Evolutionary conservation across 371 early-diverging fungal genomes (phyloP), one percentile per base, ranked within the genome.

Genomic region (Batkoa obscura): DNA sequence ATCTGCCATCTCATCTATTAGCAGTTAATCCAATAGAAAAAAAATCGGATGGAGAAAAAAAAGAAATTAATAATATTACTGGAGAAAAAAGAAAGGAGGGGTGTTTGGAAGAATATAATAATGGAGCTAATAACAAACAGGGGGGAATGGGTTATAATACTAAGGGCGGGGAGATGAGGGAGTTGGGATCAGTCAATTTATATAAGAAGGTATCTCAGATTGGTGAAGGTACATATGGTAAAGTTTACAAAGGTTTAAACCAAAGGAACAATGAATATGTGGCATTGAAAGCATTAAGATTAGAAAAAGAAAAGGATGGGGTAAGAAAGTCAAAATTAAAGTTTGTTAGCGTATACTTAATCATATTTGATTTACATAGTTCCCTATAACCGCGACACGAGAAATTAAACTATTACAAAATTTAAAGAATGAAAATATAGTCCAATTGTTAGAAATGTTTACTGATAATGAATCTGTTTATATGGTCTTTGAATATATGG

Each of bases 401-500:
- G 96, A 95, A 67, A 92, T 95, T 61, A 85, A 83, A 55, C 71
- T 89, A 50, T 67, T 94, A 45, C 79, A 83, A 62, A 65, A 69
- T 30, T 63, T 92, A 58, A 59, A 66, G 23, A 92, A 98, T 66
- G 73, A 77, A 13, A 89, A 90, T 62, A 83, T 99, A 31, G 80
- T 98, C 0, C 72, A 78, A 37, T 64, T 99, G 42, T 68, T 80
- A 8, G 90, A 94, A 56, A 88, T 98, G 30, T 80, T 92, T 47
- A 73, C 80, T 23, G 66, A 74, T 37, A 72, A 76, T 61, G 78
- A 79, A 5, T 72, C 72, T 13, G 73, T 94, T 2, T 92, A 87
- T 66, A 86, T 99, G 80, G 92, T 95, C 32, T 81, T 99, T 63
- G 94, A 93, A 59, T 99, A 98, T 70, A 85, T 97, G 88, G 90